Base-by-base conservation (phyloP, 257 asterid species). In the Craterostigma plantagineum region DNA sequence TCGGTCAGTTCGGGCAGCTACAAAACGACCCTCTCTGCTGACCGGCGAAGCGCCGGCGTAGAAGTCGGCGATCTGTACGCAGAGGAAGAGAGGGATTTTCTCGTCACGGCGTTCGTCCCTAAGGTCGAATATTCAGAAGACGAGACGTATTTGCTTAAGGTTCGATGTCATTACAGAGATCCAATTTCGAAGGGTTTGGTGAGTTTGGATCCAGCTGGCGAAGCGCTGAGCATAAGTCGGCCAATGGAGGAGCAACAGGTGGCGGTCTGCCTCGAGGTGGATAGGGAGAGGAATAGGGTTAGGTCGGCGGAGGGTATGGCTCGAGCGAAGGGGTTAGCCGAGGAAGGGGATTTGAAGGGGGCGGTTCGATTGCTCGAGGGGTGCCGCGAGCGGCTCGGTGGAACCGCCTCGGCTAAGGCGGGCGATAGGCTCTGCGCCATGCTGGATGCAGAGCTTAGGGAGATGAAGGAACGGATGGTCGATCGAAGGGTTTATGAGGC, bases 381-480 rank as follows among this genome's bases (percentile, higher is more conserved):
- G 12, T 75, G 81, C 30, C 76, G 94, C 0, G 62, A 60, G 10
- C 46, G 49, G n/a, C 39, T 90, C 13, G 36, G 62, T 1, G 84
- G 65, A 43, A 66, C 84, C 0, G 74, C 50, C 6, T 83, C 93
- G 4, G 65, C 81, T 7, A 60, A 42, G 62, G 74, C 76, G 2
- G 85, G 85, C 16, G 95, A 90, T 33, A 51, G 74, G 12, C 49
- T 90, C 27, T 79, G 75, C 37, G 39, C 48, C 2, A 52, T 73
- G 4, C 46, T 90, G 50, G 90, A 70, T 33, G 84, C 92, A 3
- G 98, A 90, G 55, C 34, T 83, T 49, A 51, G 14, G 56, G 93
- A 79, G 65, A 90, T 83, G 94, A 80, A 79, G 52, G 93, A 70
- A 54, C 71, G 98, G 52, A 90, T 90, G 99, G 71, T 70, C 1